These are phyloP conservation scores for Theobroma grandiflorum DNA, from an alignment of 441 rosid genomes.

Conservation along the genomic window DNA sequence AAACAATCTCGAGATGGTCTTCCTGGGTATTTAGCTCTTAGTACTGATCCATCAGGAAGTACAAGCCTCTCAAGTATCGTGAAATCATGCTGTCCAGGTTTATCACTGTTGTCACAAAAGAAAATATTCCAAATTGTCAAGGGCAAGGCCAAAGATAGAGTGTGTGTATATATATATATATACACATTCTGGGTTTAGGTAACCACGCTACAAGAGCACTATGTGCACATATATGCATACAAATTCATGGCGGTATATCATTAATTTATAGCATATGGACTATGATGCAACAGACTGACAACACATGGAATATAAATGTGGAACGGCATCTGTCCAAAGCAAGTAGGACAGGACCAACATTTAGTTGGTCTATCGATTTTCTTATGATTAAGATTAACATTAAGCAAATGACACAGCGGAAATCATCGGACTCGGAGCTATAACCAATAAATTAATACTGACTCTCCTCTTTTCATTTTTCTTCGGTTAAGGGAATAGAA, in stretches of 20 bases:
- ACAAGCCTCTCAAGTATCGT: conserved; percentile 57
- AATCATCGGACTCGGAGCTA: neutral
- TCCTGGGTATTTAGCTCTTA: conserved; percentile 65
- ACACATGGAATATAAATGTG: neutral
- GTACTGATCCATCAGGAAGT: conserved; percentile 61
- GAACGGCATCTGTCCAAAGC: neutral
- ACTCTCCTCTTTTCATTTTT: neutral
- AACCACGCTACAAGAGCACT: too few relatives aligned
- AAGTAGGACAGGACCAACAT: neutral
- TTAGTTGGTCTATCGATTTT: neutral
- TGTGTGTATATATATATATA: too few relatives aligned
- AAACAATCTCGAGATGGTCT: conserved; percentile 61
- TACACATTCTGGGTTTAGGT: neutral
- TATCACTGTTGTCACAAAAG: conserved; percentile 47
- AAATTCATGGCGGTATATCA: too few relatives aligned
- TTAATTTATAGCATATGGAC: too few relatives aligned
- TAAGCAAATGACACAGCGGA: neutral
- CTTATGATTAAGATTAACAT: neutral
- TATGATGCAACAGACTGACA: neutral
- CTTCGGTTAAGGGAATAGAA: neutral
- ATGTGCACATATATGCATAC: too few relatives aligned
- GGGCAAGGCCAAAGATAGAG: neutral
- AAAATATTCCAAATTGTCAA: neutral
- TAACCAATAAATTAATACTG: neutral
- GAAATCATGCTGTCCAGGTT: conserved; percentile 64